Conservation (phyloP, 179 eudicot genomes). For the Beta corolliflora region DNA sequence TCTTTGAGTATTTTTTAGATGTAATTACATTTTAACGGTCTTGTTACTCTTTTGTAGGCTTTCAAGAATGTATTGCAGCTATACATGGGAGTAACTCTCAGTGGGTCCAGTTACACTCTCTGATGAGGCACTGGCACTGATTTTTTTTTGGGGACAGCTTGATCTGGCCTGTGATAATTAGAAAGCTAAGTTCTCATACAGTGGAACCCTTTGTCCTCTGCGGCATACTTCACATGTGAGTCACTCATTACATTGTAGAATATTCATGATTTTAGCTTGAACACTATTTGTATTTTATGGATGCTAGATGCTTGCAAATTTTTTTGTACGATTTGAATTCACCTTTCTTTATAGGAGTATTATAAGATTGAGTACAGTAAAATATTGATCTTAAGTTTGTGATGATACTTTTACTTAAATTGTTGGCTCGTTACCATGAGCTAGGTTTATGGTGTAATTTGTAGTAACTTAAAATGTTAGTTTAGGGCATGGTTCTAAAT, state of each 20-base stretch:
- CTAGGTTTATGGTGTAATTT: background rate
- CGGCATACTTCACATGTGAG: slow-evolving; percentile 39
- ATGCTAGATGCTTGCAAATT: slow-evolving; percentile 31
- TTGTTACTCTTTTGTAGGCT: slow-evolving; percentile 52
- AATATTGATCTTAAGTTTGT: slow-evolving; percentile 1
- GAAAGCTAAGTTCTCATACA: slow-evolving; percentile 26
- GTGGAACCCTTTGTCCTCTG: slow-evolving; percentile 32
- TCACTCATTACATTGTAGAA: slow-evolving; percentile 38
- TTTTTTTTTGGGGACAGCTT: slow-evolving; percentile 20
- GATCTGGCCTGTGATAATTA: slow-evolving; percentile 26
- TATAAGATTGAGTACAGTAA: slow-evolving; percentile 1
- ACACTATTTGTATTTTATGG: slow-evolving; percentile 12
- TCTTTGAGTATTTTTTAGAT: background rate
- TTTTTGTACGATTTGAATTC: slow-evolving; percentile 20
- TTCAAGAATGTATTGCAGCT: slow-evolving; percentile 70
- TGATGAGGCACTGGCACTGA: slow-evolving; percentile 32
- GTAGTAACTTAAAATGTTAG: background rate
- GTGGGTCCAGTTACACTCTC: slow-evolving; percentile 37
- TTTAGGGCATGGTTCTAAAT: background rate
- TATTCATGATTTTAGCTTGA: slow-evolving; percentile 33
- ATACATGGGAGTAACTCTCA: slow-evolving; percentile 54
- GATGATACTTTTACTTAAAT: background rate
- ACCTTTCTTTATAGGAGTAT: background rate
- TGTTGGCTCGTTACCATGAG: background rate
- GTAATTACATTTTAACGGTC: background rate